Conservation (phyloP, 306 rosid species). For the Inga oerstediana region DNA sequence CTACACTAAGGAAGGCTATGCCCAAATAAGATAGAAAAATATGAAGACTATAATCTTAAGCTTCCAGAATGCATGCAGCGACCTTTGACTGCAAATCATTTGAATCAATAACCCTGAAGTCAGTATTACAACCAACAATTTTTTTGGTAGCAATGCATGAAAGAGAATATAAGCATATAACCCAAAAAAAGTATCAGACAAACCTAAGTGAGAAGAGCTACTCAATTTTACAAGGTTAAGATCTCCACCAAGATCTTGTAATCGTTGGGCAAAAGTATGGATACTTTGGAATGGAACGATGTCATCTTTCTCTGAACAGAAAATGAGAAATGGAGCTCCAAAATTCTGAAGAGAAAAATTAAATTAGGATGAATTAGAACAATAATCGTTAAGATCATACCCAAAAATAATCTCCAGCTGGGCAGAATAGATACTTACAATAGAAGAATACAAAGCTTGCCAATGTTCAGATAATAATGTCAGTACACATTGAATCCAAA, state of each 20-base stretch:
- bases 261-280: slow-evolving; percentile 62
- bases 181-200: slow-evolving; percentile 2
- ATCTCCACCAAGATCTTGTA: slow-evolving; percentile 62
- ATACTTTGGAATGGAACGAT: slow-evolving; percentile 68
- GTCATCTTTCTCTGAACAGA: slow-evolving; percentile 87
- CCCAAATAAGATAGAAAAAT: not conserved
- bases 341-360: slow-evolving; percentile 54
- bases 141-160: not conserved
- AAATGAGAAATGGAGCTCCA: slow-evolving; percentile 90
- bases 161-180: not conserved
- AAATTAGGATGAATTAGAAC: slow-evolving; percentile 21
- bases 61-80: not conserved
- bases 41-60: not conserved
- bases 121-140: not conserved
- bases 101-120: not conserved
- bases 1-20: not conserved
- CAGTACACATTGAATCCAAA: too few relatives aligned
- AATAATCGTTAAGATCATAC: not conserved
- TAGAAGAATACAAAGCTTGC: slow-evolving; percentile 87
- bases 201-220: slow-evolving; percentile 17
- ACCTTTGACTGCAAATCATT: not conserved
- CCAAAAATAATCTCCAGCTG: not conserved
- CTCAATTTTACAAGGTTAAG: slow-evolving; percentile 16
- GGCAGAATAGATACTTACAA: slow-evolving; percentile 58
- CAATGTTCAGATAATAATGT: slow-evolving; percentile 58